Evolutionary conservation across 2,329 filamentous ascomycete genomes (phyloP).

Genomic region (Fonsecaea monophora): DNA sequence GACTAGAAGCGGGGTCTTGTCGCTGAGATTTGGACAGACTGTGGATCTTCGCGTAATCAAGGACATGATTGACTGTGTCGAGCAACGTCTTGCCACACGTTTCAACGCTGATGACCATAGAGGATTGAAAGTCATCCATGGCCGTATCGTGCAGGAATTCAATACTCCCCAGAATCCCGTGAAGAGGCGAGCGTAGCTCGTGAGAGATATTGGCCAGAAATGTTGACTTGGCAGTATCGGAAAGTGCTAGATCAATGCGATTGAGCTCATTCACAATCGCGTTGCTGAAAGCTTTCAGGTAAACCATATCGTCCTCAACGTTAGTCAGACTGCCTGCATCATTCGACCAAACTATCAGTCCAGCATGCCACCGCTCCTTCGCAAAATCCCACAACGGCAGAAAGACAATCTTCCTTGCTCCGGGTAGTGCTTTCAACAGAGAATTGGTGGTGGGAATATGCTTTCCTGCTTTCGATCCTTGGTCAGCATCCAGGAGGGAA

Average conservation of each 20-base stretch:
- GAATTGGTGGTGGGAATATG: slow-evolving; percentile 28
- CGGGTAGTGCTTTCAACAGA: slow-evolving; percentile 33
- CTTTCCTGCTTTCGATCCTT: slow-evolving; percentile 1
- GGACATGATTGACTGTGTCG: slow-evolving; percentile 54
- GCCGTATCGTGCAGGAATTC: slow-evolving; percentile 51
- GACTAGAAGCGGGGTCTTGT: slow-evolving; percentile 8
- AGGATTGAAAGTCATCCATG: slow-evolving; percentile 50
- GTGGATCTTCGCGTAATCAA: slow-evolving; percentile 63
- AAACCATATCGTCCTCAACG: slow-evolving; percentile 49
- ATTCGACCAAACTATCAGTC: slow-evolving; percentile 55
- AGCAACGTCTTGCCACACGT: slow-evolving; percentile 52
- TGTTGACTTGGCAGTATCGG: slow-evolving; percentile 53
- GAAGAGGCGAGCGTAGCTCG: slow-evolving; percentile 52
- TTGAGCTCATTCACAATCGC: slow-evolving; percentile 54
- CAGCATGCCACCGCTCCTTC: slow-evolving; percentile 55
- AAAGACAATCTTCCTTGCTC: slow-evolving; percentile 48
- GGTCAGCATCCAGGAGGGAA: not conserved
- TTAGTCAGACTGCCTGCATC: slow-evolving; percentile 42
- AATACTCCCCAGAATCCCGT: slow-evolving; percentile 52
- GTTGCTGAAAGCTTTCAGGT: slow-evolving; percentile 51
- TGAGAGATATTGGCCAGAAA: slow-evolving; percentile 56
- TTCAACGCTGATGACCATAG: slow-evolving; percentile 50
- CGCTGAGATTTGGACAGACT: slow-evolving; percentile 38
- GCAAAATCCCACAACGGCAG: slow-evolving; percentile 60
- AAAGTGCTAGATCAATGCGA: slow-evolving; percentile 51